Evolutionary conservation across 1,139 yeast species (phyloP).

Genomic region (Pneumocystis oryctolagi): DNA sequence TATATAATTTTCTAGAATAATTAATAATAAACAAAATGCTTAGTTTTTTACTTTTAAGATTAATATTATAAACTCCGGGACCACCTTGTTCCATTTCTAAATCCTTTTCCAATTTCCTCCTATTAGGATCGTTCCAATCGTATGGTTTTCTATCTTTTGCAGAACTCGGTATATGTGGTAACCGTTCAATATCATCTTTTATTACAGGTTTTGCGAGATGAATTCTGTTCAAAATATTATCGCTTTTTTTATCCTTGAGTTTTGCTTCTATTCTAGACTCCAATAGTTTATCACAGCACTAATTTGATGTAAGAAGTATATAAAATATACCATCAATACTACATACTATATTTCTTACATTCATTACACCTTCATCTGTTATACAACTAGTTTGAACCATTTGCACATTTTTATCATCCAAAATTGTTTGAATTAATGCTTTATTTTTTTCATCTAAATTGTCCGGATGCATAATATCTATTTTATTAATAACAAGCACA

Average conservation of each 20-base stretch:
- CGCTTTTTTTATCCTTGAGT: slow-evolving; percentile 84
- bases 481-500: slow-evolving; percentile 85
- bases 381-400: slow-evolving; percentile 86
- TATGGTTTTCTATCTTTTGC: slow-evolving; percentile 52
- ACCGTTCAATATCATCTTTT: slow-evolving; percentile 67
- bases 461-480: slow-evolving; percentile 74
- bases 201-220: slow-evolving; percentile 84
- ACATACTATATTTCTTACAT: slow-evolving; percentile 50
- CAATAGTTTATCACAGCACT: slow-evolving; percentile 89
- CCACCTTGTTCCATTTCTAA: slow-evolving; percentile 93
- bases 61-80: slow-evolving; percentile 92
- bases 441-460: slow-evolving; percentile 69
- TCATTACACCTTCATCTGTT: slow-evolving; percentile 90
- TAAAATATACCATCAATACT: background rate
- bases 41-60: slow-evolving; percentile 38
- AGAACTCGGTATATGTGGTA: slow-evolving; percentile 66
- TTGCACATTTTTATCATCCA: slow-evolving; percentile 56
- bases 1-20: slow-evolving; percentile 51
- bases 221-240: slow-evolving; percentile 80
- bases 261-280: slow-evolving; percentile 95
- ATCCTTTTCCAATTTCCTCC: slow-evolving; percentile 72
- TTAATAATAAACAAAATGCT: background rate
- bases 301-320: slow-evolving; percentile 16
- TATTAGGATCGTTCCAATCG: slow-evolving; percentile 53
- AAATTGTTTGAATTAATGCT: slow-evolving; percentile 49